Percentiles rank a stretch among this genome's conserved stretches.
Conservation (phyloP, 257 asterid genomes). For the Fraxinus pennsylvanica region DNA sequence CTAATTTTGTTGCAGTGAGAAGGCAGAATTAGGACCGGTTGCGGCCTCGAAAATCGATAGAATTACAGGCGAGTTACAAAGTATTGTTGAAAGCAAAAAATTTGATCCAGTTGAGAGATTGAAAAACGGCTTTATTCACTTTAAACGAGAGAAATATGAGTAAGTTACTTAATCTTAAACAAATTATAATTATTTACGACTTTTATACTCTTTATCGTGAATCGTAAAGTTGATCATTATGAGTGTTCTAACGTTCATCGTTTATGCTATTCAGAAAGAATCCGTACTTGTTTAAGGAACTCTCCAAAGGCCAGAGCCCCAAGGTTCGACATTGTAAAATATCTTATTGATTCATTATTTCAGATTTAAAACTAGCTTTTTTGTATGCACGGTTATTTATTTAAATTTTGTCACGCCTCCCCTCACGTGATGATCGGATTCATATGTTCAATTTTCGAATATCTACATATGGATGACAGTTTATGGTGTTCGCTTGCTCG, state of each 20-base stretch:
- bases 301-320: constrained; percentile 90
- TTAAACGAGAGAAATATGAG: constrained; percentile 88
- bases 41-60: constrained; percentile 71
- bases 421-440: not conserved
- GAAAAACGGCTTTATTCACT: constrained; percentile 74
- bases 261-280: constrained; percentile 47
- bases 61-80: constrained; percentile 66
- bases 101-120: constrained; percentile 49
- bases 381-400: not conserved
- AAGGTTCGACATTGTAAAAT: constrained; percentile 37
- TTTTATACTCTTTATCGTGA: too few species aligned
- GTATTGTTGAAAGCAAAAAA: constrained; percentile 32
- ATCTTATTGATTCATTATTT: not conserved
- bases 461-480: constrained; percentile 33
- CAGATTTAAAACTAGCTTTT: too few species aligned
- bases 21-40: constrained; percentile 67
- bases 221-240: not conserved
- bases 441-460: not conserved
- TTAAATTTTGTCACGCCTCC: not conserved
- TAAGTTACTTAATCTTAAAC: constrained; percentile 27
- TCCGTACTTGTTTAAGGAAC: constrained; percentile 66
- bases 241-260: not conserved
- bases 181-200: too few species aligned
- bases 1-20: constrained; percentile 56
- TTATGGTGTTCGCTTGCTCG: constrained; percentile 84